phyloP scores from a whole-genome alignment of 345 rosid genomes.

The Populus davidiana region DNA sequence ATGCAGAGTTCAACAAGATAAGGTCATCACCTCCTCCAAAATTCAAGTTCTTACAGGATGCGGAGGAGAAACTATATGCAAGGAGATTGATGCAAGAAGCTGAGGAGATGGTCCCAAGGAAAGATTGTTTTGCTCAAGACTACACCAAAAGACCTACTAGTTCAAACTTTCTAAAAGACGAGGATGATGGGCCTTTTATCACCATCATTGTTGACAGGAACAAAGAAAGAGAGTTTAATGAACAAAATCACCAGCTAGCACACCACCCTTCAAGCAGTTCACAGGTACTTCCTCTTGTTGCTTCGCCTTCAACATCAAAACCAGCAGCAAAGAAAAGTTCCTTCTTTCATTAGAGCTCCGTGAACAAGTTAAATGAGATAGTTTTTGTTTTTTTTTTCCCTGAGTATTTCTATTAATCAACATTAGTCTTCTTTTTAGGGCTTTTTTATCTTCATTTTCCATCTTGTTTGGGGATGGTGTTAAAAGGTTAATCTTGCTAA shows the following conservation, averaged over 20 bases:
- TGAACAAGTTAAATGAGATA: slow-evolving; percentile 3
- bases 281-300: slow-evolving; percentile 38
- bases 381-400: background rate
- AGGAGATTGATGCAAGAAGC: slow-evolving; percentile 41
- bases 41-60: slow-evolving; percentile 90
- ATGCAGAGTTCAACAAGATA: slow-evolving; percentile 72
- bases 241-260: slow-evolving; percentile 15
- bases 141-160: slow-evolving; percentile 12
- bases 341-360: slow-evolving; percentile 16
- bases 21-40: slow-evolving; percentile 80
- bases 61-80: slow-evolving; percentile 77
- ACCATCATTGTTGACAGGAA: slow-evolving; percentile 49
- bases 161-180: slow-evolving; percentile 34
- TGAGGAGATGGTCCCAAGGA: slow-evolving; percentile 14
- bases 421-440: background rate
- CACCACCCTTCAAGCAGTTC: slow-evolving; percentile 35
- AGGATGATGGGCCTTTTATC: slow-evolving; percentile 53
- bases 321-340: slow-evolving; percentile 23
- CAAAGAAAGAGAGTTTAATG: slow-evolving; percentile 33
- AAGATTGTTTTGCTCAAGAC: slow-evolving; percentile 17
- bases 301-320: slow-evolving; percentile 38
- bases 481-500: slow-evolving; percentile 21
- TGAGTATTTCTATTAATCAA: background rate
- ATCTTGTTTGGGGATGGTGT: slow-evolving; percentile 3
- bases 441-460: background rate